These are phyloP conservation scores for Boechera divaricarpa DNA, from an alignment of 345 rosid genomes.

Conservation along the genomic window DNA sequence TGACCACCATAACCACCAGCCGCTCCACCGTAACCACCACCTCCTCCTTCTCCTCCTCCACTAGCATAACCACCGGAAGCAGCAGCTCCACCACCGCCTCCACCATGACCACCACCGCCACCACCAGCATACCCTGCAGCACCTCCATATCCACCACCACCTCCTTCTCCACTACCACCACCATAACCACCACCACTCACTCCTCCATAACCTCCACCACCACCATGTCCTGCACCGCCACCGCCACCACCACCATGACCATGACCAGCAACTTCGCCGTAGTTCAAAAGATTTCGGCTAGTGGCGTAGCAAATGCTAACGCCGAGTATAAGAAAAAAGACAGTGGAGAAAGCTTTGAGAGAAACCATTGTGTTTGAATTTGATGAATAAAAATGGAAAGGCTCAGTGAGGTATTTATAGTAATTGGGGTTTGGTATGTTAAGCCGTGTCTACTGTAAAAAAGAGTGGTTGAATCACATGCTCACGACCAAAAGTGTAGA, in stretches of 20 bases:
- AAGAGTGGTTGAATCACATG: slow-evolving; percentile 34
- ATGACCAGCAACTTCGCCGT: slow-evolving; percentile 21
- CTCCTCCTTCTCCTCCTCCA: slow-evolving; percentile 51
- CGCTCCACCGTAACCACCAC: slow-evolving; percentile 50
- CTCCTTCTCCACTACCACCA: slow-evolving; percentile 47
- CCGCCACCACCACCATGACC: slow-evolving; percentile 28
- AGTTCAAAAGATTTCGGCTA: slow-evolving; percentile 46
- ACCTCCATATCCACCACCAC: slow-evolving; percentile 53
- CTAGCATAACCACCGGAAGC: slow-evolving; percentile 45
- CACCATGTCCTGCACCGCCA: slow-evolving; percentile 49
- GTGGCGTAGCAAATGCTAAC: slow-evolving; percentile 49
- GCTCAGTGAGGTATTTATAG: slow-evolving; percentile 42
- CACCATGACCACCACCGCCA: slow-evolving; percentile 48
- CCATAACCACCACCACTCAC: slow-evolving; percentile 46
- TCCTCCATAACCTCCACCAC: slow-evolving; percentile 47
- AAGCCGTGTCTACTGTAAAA: slow-evolving; percentile 21
- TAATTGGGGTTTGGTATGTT: slow-evolving; percentile 31
- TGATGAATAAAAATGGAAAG: slow-evolving; percentile 37
- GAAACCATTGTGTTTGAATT: slow-evolving; percentile 41
- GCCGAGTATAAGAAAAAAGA: slow-evolving; percentile 44
- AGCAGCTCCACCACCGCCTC: slow-evolving; percentile 50
- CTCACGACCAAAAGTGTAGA: slow-evolving; percentile 35
- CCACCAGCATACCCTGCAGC: slow-evolving; percentile 44
- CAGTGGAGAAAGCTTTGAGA: slow-evolving; percentile 43
- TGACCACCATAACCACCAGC: slow-evolving; percentile 49